Conservation (phyloP, 345 rosid species). For the Eucalyptus erythrocorys region DNA sequence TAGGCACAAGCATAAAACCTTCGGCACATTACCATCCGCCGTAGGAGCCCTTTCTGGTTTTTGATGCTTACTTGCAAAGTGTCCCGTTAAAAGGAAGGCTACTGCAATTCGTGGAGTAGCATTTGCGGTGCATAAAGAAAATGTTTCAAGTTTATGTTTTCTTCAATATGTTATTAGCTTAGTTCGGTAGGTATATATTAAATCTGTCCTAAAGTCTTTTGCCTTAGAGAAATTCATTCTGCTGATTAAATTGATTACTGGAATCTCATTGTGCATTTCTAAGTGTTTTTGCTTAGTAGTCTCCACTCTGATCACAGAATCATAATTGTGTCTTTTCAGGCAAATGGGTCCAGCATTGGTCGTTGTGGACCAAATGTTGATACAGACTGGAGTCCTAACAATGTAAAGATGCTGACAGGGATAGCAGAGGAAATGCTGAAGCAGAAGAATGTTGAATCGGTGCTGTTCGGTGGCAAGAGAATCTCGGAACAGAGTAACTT, state of each 20-base stretch:
- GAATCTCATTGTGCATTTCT: background rate
- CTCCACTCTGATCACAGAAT: background rate
- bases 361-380: constrained; percentile 54
- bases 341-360: constrained; percentile 69
- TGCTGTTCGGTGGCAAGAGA: constrained; percentile 78
- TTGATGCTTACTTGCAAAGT: background rate
- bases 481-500: constrained; percentile 61
- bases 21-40: background rate
- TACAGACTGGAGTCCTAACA: constrained; percentile 54
- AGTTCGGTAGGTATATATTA: background rate
- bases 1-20: background rate
- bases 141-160: background rate
- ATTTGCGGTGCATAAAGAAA: background rate
- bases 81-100: background rate
- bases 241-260: background rate
- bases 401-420: constrained; percentile 61
- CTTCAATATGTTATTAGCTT: background rate
- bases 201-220: background rate
- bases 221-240: background rate
- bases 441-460: constrained; percentile 94
- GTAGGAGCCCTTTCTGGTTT: background rate
- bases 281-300: background rate
- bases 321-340: constrained; percentile 24
- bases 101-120: background rate
- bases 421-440: constrained; percentile 88